A percentile compares a stretch with the other conserved stretches of the same genome.
Conservation (phyloP, 768 basidiomycete species). For the Cystobasidium tubakii region DNA sequence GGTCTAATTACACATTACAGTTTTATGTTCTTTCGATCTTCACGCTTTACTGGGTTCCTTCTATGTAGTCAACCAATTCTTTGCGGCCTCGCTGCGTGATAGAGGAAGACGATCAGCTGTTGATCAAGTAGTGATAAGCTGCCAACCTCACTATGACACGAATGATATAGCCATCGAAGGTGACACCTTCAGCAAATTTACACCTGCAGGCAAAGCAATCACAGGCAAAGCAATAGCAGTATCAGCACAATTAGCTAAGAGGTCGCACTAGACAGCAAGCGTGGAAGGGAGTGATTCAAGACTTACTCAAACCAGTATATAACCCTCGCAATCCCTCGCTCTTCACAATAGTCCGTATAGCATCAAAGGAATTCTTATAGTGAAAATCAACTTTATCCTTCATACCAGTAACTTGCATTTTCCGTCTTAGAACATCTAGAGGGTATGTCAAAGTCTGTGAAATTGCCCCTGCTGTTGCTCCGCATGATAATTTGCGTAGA, state of each 20-base stretch:
- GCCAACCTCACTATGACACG: slow-evolving; percentile 30
- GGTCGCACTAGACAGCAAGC: too few relatives aligned
- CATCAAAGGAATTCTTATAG: slow-evolving; percentile 53
- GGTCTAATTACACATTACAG: slow-evolving; percentile 6
- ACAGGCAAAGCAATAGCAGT: too few relatives aligned
- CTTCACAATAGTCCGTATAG: slow-evolving; percentile 62
- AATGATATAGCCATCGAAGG: slow-evolving; percentile 38
- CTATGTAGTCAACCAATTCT: slow-evolving; percentile 13
- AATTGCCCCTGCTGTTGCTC: slow-evolving; percentile 67
- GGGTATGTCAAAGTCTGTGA: slow-evolving; percentile 94
- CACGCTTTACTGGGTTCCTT: not conserved
- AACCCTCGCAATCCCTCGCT: slow-evolving; percentile 70
- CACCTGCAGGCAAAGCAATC: too few relatives aligned
- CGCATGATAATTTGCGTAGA: slow-evolving; percentile 69
- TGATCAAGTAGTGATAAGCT: not conserved
- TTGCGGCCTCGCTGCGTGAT: not conserved
- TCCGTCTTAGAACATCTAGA: slow-evolving; percentile 85
- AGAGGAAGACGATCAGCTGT: not conserved
- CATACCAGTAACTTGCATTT: slow-evolving; percentile 92
- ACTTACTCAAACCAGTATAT: slow-evolving; percentile 62
- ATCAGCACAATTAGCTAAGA: too few relatives aligned
- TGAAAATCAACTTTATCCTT: slow-evolving; percentile 51
- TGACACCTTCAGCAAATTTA: slow-evolving; percentile 42
- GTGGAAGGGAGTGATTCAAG: not conserved
- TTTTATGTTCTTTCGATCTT: not conserved